Percentiles rank a stretch among this genome's conserved stretches.
Evolutionary conservation across 2,329 filamentous ascomycete genomes (phyloP).

Genomic region (Ustulina deusta): DNA sequence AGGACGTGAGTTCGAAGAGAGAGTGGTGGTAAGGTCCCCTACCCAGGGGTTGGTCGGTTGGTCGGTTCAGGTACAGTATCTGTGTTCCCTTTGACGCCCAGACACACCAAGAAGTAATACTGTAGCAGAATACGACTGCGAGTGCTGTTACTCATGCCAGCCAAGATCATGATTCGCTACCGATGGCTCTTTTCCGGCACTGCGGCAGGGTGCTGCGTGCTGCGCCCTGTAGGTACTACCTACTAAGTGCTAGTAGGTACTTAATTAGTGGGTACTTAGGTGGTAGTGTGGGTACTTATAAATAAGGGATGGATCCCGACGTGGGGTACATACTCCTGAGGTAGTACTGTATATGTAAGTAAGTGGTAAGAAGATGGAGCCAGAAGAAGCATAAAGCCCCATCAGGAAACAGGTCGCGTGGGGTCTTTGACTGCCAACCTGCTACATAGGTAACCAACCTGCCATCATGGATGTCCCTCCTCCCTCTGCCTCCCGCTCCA

Average conservation of each 20-base stretch:
- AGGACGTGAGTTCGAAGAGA: background rate
- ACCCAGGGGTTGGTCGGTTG: background rate
- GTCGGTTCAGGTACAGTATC: background rate
- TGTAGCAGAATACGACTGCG: no score
- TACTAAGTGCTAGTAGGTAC: no score
- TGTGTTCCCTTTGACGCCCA: background rate
- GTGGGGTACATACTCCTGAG: no score
- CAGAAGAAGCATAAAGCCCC: slow-evolving; percentile 32
- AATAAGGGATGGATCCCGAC: no score
- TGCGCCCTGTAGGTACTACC: slow-evolving; percentile 42
- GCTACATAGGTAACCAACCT: no score
- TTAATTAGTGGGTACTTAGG: no score
- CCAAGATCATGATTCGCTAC: background rate
- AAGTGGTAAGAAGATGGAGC: slow-evolving; percentile 20
- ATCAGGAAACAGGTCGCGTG: slow-evolving; percentile 45
- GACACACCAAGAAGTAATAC: no score
- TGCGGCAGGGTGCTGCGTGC: slow-evolving; percentile 34
- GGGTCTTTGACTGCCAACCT: background rate
- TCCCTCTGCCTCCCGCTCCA: background rate
- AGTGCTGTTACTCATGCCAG: background rate
- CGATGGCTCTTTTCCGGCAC: background rate
- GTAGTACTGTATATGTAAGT: no score
- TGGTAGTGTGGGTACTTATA: no score
- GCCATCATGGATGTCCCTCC: background rate
- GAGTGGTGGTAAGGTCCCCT: background rate